Evolutionary conservation across 352 stramenopile species (phyloP).

Genomic region (Phytophthora pseudosyringae): DNA sequence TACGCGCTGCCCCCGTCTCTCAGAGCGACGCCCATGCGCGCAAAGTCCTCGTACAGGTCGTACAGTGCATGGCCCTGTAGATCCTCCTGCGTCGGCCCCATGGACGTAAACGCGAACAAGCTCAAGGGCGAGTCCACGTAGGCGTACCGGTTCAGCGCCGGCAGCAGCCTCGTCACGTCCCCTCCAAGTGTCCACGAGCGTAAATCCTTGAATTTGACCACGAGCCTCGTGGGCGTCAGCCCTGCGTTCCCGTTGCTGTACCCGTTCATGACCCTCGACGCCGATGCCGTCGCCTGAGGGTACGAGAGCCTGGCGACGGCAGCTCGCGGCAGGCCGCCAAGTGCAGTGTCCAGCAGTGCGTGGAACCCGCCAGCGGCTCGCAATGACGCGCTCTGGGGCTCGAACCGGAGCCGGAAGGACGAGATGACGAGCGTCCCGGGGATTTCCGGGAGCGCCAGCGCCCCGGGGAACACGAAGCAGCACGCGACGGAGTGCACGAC

Average conservation of each 20-base stretch:
- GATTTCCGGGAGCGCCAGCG: slow-evolving; percentile 52
- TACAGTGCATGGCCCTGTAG: slow-evolving; percentile 66
- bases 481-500: slow-evolving; percentile 46
- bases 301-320: slow-evolving; percentile 77
- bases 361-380: slow-evolving; percentile 54
- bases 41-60: slow-evolving; percentile 71
- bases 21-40: slow-evolving; percentile 73
- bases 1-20: slow-evolving; percentile 37
- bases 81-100: slow-evolving; percentile 36
- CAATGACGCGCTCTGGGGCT: slow-evolving; percentile 58
- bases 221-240: slow-evolving; percentile 54
- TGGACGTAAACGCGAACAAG: slow-evolving; percentile 71
- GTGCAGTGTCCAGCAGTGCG: slow-evolving; percentile 61
- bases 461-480: slow-evolving; percentile 62
- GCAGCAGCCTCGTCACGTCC: slow-evolving; percentile 68
- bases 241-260: slow-evolving; percentile 19
- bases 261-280: slow-evolving; percentile 36
- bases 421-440: slow-evolving; percentile 69
- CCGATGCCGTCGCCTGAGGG: slow-evolving; percentile 48
- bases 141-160: slow-evolving; percentile 70
- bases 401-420: slow-evolving; percentile 75
- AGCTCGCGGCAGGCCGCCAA: slow-evolving; percentile 66
- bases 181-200: slow-evolving; percentile 73
- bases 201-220: slow-evolving; percentile 86
- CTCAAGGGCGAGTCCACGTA: slow-evolving; percentile 76